Base-by-base conservation (phyloP, 306 rosid genomes). In the Quercus gilva region DNA sequence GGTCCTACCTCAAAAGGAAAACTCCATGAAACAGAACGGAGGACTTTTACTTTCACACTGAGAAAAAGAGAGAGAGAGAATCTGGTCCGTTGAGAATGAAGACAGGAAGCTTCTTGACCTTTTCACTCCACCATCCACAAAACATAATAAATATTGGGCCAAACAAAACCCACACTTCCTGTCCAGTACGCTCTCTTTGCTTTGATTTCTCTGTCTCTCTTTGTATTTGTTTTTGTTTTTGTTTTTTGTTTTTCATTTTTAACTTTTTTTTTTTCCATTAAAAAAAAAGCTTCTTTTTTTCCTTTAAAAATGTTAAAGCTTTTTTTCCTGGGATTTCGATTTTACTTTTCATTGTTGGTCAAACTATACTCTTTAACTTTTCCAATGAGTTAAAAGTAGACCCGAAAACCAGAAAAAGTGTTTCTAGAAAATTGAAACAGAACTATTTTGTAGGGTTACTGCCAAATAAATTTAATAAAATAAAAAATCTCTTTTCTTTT, bases 11-110 rank as follows among this genome's bases (percentile, higher is more conserved):
- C 12, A 49, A 58, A 63, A 72, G 58, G 78, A 51, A 53, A 73
- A 57, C 61, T 65, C 74, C 79, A 77, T 60, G 84, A 84, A 88
- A 82, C 88, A 88, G 77, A 81, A 84, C 69, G 41, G 68, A 74
- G 74, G 77, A 81, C 83, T 70, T 83, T 57, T 55, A 35, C 52
- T 81, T 81, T 12, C 74, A 78, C 76, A 81, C 20, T 45, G 52
- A 72, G 67, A 73, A 59, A 73, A 45, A 21, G 80, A 63, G 12
- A 35, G 35, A 33, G 55, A 69, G 65, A 59, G 63, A 55, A 45
- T 31, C 33, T 73, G 82, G 83, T 82, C 88, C 81, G 71, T 25
- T 18, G 28, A 71, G 82, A 78, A 85, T 70, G 78, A 80, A 69
- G 33, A 61, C 29, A 73, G 74, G 84, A 78, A 84, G 74, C 65